A percentile compares a stretch with the other conserved stretches of the same genome.
Evolutionary conservation across 306 rosid species (phyloP).

Genomic region (Rosa chinensis): DNA sequence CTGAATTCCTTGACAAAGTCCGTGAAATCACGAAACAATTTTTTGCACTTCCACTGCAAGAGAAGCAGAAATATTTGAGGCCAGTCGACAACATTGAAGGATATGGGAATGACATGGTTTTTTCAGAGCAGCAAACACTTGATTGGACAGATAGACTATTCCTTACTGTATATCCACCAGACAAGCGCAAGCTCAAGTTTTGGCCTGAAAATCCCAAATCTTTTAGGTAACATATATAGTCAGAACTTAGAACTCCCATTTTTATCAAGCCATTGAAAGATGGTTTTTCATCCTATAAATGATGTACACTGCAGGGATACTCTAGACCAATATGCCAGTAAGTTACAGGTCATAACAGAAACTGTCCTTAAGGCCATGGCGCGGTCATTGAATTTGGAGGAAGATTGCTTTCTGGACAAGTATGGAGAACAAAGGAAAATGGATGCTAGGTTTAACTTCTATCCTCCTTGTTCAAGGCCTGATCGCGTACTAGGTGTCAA

Average conservation of each 20-base stretch:
- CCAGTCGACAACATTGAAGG: constrained; percentile 44
- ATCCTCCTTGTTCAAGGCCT: background rate
- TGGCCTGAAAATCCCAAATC: constrained; percentile 8
- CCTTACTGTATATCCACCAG: background rate
- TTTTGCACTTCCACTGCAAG: constrained; percentile 48
- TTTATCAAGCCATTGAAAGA: background rate
- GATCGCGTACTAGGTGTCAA: constrained; percentile 8
- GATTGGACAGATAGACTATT: constrained; percentile 25
- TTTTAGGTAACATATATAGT: background rate
- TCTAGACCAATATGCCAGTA: background rate
- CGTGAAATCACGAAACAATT: constrained; percentile 50
- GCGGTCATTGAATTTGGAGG: background rate
- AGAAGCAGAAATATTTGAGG: constrained; percentile 47
- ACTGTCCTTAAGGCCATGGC: background rate
- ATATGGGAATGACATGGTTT: constrained; percentile 47
- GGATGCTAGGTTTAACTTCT: constrained; percentile 7
- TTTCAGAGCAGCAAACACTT: constrained; percentile 35
- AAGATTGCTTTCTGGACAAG: background rate
- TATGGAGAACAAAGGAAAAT: background rate
- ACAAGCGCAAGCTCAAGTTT: constrained; percentile 18
- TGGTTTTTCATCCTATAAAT: background rate
- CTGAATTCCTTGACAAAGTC: constrained; percentile 45
- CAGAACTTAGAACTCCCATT: background rate
- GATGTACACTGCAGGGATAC: background rate
- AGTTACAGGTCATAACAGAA: background rate